Evolutionary conservation across 768 basidiomycete genomes (phyloP).

Genomic region (Boletus reticuloceps): DNA sequence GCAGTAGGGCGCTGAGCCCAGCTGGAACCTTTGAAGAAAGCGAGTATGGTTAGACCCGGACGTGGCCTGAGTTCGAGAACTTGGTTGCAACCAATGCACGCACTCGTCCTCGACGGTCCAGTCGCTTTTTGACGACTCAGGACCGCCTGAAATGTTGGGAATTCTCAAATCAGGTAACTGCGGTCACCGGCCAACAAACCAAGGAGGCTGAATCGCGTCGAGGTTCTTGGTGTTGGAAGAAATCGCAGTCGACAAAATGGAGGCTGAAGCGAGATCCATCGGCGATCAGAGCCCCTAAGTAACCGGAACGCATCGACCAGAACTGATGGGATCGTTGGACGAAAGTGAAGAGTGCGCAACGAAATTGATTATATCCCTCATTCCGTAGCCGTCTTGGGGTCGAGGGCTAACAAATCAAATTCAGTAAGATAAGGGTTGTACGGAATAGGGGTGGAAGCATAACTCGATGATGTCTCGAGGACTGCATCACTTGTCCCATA

Average conservation of each 20-base stretch:
- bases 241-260: conserved; percentile 45
- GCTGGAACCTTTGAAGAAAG: conserved; percentile 55
- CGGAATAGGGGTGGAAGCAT: conserved; percentile 8
- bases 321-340: conserved; percentile 61
- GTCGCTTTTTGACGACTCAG: conserved; percentile 45
- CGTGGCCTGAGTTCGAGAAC: conserved; percentile 40
- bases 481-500: conserved; percentile 26
- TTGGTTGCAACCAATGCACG: too few relatives aligned
- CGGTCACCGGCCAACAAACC: conserved; percentile 46
- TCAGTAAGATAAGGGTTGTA: conserved; percentile 4
- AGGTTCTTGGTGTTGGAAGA: conserved; percentile 43
- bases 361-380: conserved; percentile 43
- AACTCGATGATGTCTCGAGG: conserved; percentile 41
- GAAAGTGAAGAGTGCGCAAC: conserved; percentile 44
- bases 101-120: conserved; percentile 16
- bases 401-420: conserved; percentile 41
- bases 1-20: conserved; percentile 35
- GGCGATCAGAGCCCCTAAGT: conserved; percentile 53
- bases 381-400: conserved; percentile 55
- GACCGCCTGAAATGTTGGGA: conserved; percentile 54
- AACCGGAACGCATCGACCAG: too few relatives aligned
- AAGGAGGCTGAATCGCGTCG: conserved; percentile 48
- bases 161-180: conserved; percentile 58
- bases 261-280: conserved; percentile 55
- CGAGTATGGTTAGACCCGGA: conserved; percentile 50